phyloP scores from a whole-genome alignment of 164 flowering plant genomes.

The Magnolia changhungtana region DNA sequence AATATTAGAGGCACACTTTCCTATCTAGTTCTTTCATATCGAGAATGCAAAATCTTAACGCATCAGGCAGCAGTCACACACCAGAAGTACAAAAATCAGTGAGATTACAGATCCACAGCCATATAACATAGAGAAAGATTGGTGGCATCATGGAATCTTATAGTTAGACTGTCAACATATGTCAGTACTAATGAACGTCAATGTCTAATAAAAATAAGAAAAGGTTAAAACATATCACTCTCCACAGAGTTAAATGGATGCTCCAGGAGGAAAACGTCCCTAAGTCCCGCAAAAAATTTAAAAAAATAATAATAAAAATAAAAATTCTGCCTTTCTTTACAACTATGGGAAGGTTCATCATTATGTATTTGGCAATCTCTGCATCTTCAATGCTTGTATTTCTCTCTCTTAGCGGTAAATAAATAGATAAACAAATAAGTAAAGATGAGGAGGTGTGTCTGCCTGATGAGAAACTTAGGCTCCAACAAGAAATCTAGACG shows the following conservation, averaged over 20 bases:
- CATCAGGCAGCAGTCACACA: not conserved
- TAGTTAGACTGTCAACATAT: not conserved
- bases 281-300: not conserved
- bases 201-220: not conserved
- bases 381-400: too few species aligned
- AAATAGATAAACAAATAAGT: too few species aligned
- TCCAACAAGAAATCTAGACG: not conserved
- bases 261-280: too few species aligned
- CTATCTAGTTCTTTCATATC: not conserved
- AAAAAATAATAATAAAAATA: too few species aligned
- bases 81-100: not conserved
- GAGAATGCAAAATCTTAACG: not conserved
- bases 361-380: not conserved
- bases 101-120: not conserved
- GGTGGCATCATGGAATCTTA: not conserved
- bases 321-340: not conserved
- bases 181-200: not conserved
- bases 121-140: not conserved
- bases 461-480: not conserved
- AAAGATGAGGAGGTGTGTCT: not conserved
- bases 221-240: not conserved
- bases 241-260: not conserved
- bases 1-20: not conserved
- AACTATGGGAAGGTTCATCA: not conserved
- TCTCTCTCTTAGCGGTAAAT: too few species aligned